Base-by-base conservation (phyloP, 2,329 filamentous ascomycete species). In the Pseudomassariella vexata region DNA sequence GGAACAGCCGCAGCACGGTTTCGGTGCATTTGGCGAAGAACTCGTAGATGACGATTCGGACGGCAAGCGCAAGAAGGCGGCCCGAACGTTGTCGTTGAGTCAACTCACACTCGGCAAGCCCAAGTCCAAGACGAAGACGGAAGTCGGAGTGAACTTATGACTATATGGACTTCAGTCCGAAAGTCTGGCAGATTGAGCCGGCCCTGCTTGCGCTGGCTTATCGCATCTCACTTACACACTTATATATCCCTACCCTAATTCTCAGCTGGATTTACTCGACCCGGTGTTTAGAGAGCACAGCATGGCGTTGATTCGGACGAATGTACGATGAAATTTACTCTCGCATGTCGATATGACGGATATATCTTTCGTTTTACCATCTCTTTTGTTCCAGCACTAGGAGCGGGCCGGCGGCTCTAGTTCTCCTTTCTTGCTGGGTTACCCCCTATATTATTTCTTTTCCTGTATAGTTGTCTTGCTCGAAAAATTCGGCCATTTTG, bases 51-150 rank as follows among this genome's bases (percentile, higher is more conserved):
- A 60, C 17, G 59, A 59, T 14, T 57, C 60, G 30, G 45, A 48
- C 14, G 40, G 55, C 14, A 56, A 53, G 27, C 55, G 58, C 30
- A 70, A 71, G 40, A 74, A 63, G 49, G 75, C 78, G 2, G 75
- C 74, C 15, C 72, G 74, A 41, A 81, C 76, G 25, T 65, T 86
- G 47, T 84, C 74, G 18, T 62, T 82, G 9, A 75, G 74, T 38
- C 73, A 76, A 48, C 53, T 80, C 44, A 79, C 75, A 1, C 57
- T 72, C 43, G 60, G 57, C 24, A 62, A 59, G 44, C 51, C 55
- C n/a, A n/a, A n/a, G 11, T 38, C 45, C 32, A 45, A 42, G 28
- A 24, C 46, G 25, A 35, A 39, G 34, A 41, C 45, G 5, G 36
- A 33, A 17, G 31, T 37, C 17, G 42, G 40, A 14, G 45, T 53